Base-by-base conservation (phyloP, 257 asterid genomes). In the Nyctanthes arbortristis region DNA sequence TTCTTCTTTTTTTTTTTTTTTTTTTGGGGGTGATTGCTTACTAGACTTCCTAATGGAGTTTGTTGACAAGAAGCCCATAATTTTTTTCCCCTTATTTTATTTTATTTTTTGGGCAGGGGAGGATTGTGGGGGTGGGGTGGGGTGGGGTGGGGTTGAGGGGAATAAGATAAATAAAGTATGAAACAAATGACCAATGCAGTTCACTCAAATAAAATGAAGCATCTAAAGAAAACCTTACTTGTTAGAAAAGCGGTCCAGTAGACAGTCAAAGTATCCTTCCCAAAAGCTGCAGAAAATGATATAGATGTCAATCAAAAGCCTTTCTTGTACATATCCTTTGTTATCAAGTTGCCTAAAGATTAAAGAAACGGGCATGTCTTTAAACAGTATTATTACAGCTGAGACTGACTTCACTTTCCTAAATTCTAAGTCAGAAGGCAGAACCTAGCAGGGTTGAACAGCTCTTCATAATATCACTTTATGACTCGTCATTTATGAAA, bases 241-340 rank as follows among this genome's bases (percentile, higher is more conserved):
- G 97, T 80, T 90, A 61, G 97, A 90, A 72, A 82, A 90, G 72
- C 87, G 89, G 79, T 92, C 98, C 77, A 92, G 85, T 61, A 90
- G 84, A 73, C 84, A 79, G 61, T 92, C 98, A 70, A 92, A 90
- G 82, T 88, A 90, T 63, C 88, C 92, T 82, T 92, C 98, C 98
- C 98, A 92, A 75, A 92, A 90, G 75, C 97, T 91, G 96, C 84
- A 85, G 71, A 61, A 61, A 63, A 72, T 67, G 34, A 63, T 16
- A 58, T 7, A 70, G 45, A 43, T 37, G 45, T 59, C 49, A 47
- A 31, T 70, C 69, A 77, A 69, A 43, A 72, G n/a, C 49, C 28
- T 31, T 33, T 0, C 37, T 12, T 16, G 29, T n/a, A 58, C 32
- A 47, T 43, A 63, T 56, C 31, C 45, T 65, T 28, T 16, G 29